Base-by-base conservation (phyloP, 805 yeast species). In the Candida cerambycidarum region DNA sequence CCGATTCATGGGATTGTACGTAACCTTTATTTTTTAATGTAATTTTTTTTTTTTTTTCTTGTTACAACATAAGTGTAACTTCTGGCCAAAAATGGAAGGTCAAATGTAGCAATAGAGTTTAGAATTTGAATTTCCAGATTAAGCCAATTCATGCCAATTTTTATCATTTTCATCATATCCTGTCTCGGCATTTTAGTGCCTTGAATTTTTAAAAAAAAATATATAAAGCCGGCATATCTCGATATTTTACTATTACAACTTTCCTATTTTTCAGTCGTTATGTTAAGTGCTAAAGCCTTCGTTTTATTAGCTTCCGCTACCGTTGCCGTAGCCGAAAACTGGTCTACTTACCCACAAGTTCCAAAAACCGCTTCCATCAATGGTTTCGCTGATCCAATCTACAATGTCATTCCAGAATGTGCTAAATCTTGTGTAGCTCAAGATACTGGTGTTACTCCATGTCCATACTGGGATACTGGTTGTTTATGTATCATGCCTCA, bases 381-480 rank as follows among this genome's bases (percentile, higher is more conserved):
- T 46, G 73, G 73, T 44, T 67, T 68, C 44, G 73, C 73, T 38
- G 73, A 68, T 55, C 50, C 52, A 40, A 61, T 68, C 43, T 62
- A 62, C 47, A 57, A 39, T 47, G 44, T 44, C n/a, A 54, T 62
- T 42, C 71, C 73, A 14, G 47, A 53, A 11, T 68, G 73, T 56
- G 73, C 71, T 29, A 57, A 65, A 44, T 32, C 45, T 3, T 68
- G 73, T 58, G 62, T 67, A 19, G 49, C 42, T 34, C 50, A 51
- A 19, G 52, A 59, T 42, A 65, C 72, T 36, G 61, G 62, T 8
- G 48, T 52, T 32, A 65, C 72, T 15, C 73, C 73, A 36, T 69
- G 75, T 47, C 75, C 75, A 37, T 66, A 67, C 62, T 69, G 73
- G 73, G 75, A 69, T 51, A 61, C 73, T 36, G 75, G 75, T 18